These are phyloP conservation scores for Fusarium hainanense DNA, from an alignment of 2,329 filamentous ascomycete species.

Conservation along the genomic window DNA sequence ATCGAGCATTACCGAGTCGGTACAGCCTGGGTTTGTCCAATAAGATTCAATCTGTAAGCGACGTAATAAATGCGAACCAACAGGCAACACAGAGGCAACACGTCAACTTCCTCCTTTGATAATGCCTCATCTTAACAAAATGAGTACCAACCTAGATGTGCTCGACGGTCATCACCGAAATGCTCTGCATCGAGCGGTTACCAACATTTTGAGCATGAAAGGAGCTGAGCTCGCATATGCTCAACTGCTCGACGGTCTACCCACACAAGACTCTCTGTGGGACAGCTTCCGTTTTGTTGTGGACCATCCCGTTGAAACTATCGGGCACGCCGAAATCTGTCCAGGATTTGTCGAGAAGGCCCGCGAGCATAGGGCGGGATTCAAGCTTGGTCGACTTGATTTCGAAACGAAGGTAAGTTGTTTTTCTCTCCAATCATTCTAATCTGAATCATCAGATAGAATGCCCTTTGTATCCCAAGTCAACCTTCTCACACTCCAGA, in stretches of 20 bases:
- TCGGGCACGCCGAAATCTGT: not conserved
- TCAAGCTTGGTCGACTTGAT: not conserved
- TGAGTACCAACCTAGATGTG: too few species aligned
- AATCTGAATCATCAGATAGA: too few species aligned
- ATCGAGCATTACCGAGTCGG: too few species aligned
- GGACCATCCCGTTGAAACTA: not conserved
- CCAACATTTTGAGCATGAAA: not conserved
- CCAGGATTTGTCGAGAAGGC: constrained; percentile 15
- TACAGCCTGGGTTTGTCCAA: too few species aligned
- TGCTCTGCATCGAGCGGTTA: not conserved
- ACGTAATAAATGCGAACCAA: too few species aligned
- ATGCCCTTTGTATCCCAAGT: fast-evolving
- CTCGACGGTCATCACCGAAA: too few species aligned
- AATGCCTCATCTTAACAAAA: too few species aligned
- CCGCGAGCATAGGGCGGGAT: not conserved
- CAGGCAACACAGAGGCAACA: too few species aligned
- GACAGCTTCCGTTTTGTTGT: not conserved
- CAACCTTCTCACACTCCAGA: not conserved
- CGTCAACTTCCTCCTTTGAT: too few species aligned
- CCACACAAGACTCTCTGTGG: not conserved
- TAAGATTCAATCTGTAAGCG: too few species aligned
- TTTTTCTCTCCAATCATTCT: fast-evolving
- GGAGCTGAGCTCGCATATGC: constrained; percentile 5
- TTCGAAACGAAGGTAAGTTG: not conserved
- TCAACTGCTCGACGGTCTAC: constrained; percentile 28